A percentile compares a stretch with the other conserved stretches of the same genome.
These are phyloP conservation scores for Hyaloperonospora brassicae DNA, from an alignment of 352 stramenopile genomes.

Conservation along the genomic window DNA sequence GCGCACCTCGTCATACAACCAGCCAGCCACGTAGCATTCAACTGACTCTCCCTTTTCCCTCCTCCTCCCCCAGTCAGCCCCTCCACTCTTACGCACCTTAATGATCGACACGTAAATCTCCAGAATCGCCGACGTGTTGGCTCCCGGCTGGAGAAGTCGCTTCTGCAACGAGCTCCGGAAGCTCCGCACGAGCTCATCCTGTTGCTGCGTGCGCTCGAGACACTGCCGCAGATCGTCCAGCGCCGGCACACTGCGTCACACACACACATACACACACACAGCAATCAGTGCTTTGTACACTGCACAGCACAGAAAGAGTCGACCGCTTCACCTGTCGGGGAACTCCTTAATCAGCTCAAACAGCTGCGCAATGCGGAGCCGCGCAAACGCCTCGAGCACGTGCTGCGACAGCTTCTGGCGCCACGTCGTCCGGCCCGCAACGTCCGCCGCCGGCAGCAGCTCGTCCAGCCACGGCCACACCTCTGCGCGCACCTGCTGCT, in stretches of 20 bases:
- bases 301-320: not conserved
- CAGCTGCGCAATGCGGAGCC: slow-evolving; percentile 85
- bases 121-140: slow-evolving; percentile 94
- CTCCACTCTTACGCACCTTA: slow-evolving; percentile 43
- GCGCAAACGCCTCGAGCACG: slow-evolving; percentile 55
- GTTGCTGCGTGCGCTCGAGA: slow-evolving; percentile 82
- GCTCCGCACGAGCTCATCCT: slow-evolving; percentile 63
- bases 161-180: slow-evolving; percentile 73
- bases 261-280: not conserved
- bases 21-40: not conserved
- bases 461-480: slow-evolving; percentile 58
- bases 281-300: too few relatives aligned
- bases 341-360: slow-evolving; percentile 97
- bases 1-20: not conserved
- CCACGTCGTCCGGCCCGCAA: slow-evolving; percentile 26
- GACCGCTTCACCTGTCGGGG: slow-evolving; percentile 74
- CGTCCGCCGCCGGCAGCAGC: slow-evolving; percentile 27
- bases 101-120: slow-evolving; percentile 97
- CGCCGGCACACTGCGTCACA: slow-evolving; percentile 37
- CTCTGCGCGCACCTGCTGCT: slow-evolving; percentile 42
- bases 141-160: slow-evolving; percentile 92
- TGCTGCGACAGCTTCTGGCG: slow-evolving; percentile 39
- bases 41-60: too few relatives aligned
- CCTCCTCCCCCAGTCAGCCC: too few relatives aligned
- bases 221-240: slow-evolving; percentile 62